Evolutionary conservation across 768 basidiomycete species (phyloP).

Genomic region (Suillus bovinus): DNA sequence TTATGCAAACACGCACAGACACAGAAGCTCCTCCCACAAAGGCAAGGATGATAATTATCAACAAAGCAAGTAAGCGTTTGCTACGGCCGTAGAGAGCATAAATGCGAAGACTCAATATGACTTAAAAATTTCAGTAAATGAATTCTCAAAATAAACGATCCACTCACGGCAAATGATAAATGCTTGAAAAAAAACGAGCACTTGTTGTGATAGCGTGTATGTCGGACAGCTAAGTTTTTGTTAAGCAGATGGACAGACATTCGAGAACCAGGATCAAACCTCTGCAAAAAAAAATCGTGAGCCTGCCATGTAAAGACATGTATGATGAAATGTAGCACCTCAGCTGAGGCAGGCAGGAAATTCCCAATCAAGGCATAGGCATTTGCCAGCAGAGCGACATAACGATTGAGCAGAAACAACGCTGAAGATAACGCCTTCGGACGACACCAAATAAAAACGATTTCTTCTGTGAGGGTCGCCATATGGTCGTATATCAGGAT

Average conservation of each 20-base stretch:
- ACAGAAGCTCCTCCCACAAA: background rate
- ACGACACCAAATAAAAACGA: background rate
- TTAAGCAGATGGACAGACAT: background rate
- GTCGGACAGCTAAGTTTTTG: background rate
- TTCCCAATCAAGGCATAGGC: background rate
- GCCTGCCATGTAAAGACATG: background rate
- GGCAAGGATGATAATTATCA: background rate
- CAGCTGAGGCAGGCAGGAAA: background rate
- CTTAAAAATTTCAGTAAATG: background rate
- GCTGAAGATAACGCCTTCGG: background rate
- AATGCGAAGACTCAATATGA: constrained; percentile 1
- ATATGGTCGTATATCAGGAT: background rate
- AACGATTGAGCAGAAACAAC: background rate
- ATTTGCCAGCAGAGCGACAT: background rate
- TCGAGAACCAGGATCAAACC: background rate
- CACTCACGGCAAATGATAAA: background rate
- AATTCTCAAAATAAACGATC: background rate
- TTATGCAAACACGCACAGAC: background rate
- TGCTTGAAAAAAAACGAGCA: background rate
- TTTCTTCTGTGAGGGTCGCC: background rate
- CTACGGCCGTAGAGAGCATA: background rate
- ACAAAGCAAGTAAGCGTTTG: background rate
- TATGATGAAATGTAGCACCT: background rate
- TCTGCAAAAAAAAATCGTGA: background rate
- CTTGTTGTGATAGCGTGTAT: background rate